Evolutionary conservation across 106 monocot genomes (phyloP).

Genomic region (Acorus calamus): DNA sequence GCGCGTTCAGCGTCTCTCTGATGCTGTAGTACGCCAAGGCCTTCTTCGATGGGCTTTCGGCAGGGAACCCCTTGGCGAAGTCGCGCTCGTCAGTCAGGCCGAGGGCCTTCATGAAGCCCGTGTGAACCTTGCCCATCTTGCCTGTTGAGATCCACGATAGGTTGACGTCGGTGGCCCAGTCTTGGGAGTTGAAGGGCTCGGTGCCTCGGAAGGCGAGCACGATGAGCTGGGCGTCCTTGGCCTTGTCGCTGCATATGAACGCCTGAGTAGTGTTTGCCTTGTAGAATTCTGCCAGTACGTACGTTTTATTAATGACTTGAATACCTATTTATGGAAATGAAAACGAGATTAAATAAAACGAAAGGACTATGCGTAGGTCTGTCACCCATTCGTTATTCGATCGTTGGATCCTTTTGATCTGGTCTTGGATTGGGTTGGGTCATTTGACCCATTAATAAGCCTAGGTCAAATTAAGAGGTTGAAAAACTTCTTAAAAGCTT

Average conservation of each 20-base stretch:
- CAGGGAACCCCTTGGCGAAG: slow-evolving; percentile 23
- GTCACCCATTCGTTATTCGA: no score
- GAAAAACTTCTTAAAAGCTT: no score
- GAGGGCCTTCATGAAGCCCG: slow-evolving; percentile 51
- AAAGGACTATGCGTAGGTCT: no score
- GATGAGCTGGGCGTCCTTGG: slow-evolving; percentile 27
- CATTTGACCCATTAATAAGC: no score
- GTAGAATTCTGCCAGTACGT: slow-evolving; percentile 22
- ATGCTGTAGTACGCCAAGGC: slow-evolving; percentile 37
- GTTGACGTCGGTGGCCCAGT: slow-evolving; percentile 56
- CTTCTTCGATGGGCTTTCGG: neutral
- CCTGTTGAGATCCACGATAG: slow-evolving; percentile 39
- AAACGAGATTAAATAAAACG: no score
- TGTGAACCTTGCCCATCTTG: slow-evolving; percentile 29
- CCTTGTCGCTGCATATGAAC: slow-evolving; percentile 42
- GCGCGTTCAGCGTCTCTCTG: slow-evolving; percentile 10
- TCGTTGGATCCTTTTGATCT: no score
- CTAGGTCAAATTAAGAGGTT: no score
- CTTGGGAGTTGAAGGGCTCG: slow-evolving; percentile 38
- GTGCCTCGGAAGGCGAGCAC: slow-evolving; percentile 54
- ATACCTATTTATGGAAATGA: no score
- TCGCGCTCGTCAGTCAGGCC: slow-evolving; percentile 37
- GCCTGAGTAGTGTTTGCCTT: slow-evolving; percentile 35
- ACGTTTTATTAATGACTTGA: no score
- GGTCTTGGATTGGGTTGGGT: no score